Percentiles rank a stretch among this genome's conserved stretches.
Conservation (phyloP, 2,329 filamentous ascomycete species). For the Trichothecium sympodiale region DNA sequence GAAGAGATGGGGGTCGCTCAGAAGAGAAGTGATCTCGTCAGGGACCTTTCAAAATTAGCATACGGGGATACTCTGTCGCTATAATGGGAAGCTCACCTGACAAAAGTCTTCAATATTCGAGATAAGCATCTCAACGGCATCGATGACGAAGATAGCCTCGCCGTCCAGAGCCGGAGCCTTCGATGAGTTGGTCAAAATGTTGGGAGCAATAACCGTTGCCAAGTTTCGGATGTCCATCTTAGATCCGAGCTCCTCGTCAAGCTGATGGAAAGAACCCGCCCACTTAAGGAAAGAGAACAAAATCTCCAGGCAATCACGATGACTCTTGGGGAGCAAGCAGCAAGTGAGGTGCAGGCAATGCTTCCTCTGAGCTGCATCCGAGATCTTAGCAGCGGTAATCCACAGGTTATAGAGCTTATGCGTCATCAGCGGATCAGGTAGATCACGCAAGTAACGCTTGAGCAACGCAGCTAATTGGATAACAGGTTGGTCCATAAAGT, state of each 20-base stretch:
- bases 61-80: neutral
- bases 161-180: constrained; percentile 62
- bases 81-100: constrained; percentile 53
- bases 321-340: constrained; percentile 82
- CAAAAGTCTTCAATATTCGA: constrained; percentile 94
- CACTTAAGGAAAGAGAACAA: constrained; percentile 94
- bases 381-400: constrained; percentile 80
- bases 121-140: constrained; percentile 84
- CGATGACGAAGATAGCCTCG: constrained; percentile 87
- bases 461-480: constrained; percentile 88
- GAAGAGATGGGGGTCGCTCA: constrained; percentile 75
- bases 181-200: constrained; percentile 68
- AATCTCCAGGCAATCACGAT: constrained; percentile 90
- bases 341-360: constrained; percentile 83
- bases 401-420: constrained; percentile 90
- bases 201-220: constrained; percentile 93
- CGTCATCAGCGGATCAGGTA: constrained; percentile 89
- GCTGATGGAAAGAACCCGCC: constrained; percentile 92
- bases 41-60: constrained; percentile 55
- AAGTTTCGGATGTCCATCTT: constrained; percentile 99
- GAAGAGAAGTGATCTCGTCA: constrained; percentile 75
- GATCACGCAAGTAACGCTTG: constrained; percentile 88
- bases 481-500: constrained; percentile 78
- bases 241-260: constrained; percentile 92
- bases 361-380: constrained; percentile 69